Evolutionary conservation across 805 yeast genomes (phyloP), one percentile per base, ranked within the genome.

Genomic region (Hanseniaspora vineae): DNA sequence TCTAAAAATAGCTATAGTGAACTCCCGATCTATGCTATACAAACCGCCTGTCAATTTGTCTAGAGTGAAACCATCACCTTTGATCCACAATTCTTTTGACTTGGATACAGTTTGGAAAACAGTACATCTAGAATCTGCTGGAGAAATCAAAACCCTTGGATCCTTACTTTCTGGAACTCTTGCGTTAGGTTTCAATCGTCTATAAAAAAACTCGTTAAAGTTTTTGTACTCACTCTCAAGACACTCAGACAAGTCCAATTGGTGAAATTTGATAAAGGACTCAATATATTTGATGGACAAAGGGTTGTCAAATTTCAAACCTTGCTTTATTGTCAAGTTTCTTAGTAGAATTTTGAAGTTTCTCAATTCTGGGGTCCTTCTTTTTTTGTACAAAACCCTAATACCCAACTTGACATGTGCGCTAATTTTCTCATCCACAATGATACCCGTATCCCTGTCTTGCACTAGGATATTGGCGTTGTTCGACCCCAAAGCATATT

Each of bases 391-490:
- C 2, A 90, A 67, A 42, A 90, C 65, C 42, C 96, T 65, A 46
- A 90, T 90, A 0, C 97, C 98, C 35, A 92, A 60, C 44, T 96
- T 71, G 11, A 92, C 92, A 56, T 85, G 85, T 1, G 84, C 77
- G 49, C 89, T 81, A 84, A 92, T 90, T 57, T 87, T 87, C 57
- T 90, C 98, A 60, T 90, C 97, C 58, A 84, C 64, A n/a, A 90
- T 78, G 43, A 85, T 74, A 0, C 98, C 98, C 0, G 96, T 81
- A 15, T 75, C 70, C 51, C 98, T 71, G 61, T 92, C 97, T 62
- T 92, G 97, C 2, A 90, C 97, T 45, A 92, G 68, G 31, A 92
- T 90, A 58, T 90, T 90, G 10, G 97, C 98, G 44, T 94, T 87
- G 59, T 90, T 86, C 20, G 81, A 80, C 2, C 97, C 97, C 35